phyloP scores from a whole-genome alignment of 495 filamentous ascomycete species.

The Xanthoparmelia taractica region DNA sequence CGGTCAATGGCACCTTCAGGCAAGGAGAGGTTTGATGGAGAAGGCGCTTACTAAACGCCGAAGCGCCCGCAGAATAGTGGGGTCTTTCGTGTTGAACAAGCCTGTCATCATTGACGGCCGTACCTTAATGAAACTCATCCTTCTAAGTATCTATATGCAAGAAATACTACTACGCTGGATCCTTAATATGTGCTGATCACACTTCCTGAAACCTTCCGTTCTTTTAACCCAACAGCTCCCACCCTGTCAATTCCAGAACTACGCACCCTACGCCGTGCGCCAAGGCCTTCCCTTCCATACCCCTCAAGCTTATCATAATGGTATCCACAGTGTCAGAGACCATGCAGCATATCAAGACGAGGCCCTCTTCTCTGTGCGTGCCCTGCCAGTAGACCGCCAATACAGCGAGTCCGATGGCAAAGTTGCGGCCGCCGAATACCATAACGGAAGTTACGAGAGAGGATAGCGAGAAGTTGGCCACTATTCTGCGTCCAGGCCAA shows the following conservation, averaged over 20 bases:
- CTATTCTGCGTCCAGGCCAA: neutral
- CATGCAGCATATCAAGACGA: neutral
- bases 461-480: neutral
- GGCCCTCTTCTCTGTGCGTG: neutral
- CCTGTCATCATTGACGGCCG: no score
- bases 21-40: conserved; percentile 1
- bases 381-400: neutral
- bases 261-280: neutral
- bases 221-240: neutral
- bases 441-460: neutral
- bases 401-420: neutral
- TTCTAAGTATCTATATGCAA: neutral
- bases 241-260: neutral
- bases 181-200: no score
- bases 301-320: neutral
- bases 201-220: neutral
- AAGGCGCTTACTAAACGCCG: conserved; percentile 1
- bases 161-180: no score
- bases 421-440: neutral
- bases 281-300: neutral
- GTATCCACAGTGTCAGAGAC: neutral
- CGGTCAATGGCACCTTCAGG: neutral
- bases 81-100: neutral
- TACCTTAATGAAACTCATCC: no score
- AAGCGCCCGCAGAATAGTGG: neutral